These are phyloP conservation scores for Pseudogymnoascus sp. DNA, from an alignment of 2,329 filamentous ascomycete species.

Conservation along the genomic window DNA sequence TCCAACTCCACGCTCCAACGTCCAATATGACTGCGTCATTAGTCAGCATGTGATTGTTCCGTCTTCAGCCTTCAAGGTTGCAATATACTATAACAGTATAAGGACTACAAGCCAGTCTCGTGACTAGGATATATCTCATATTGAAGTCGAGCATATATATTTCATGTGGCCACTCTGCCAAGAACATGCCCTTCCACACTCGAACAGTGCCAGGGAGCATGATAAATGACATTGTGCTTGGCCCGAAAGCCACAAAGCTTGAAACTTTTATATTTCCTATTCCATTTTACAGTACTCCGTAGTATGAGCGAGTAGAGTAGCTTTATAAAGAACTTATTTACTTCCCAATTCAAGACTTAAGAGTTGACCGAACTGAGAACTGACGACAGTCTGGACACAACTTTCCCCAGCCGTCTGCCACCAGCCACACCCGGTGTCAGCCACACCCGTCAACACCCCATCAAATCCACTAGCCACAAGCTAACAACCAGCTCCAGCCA, in stretches of 20 bases:
- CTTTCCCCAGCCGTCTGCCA: too few relatives aligned
- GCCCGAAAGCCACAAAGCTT: background rate
- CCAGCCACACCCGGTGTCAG: background rate
- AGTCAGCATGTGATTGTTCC: background rate
- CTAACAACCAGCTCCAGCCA: slow-evolving; percentile 1
- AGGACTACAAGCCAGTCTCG: background rate
- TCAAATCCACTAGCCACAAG: background rate
- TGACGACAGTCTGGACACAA: background rate
- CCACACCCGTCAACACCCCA: background rate
- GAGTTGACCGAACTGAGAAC: background rate
- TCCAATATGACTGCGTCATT: background rate
- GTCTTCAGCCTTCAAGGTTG: background rate
- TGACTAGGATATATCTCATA: background rate
- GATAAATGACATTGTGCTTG: background rate
- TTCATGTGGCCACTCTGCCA: background rate
- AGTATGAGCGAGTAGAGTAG: background rate
- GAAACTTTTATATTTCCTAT: background rate
- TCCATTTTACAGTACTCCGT: background rate
- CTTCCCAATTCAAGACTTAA: background rate
- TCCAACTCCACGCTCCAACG: background rate
- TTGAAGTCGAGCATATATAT: background rate
- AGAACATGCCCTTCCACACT: background rate
- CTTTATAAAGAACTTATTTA: background rate
- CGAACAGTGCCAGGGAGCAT: background rate
- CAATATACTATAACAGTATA: background rate